phyloP scores from a whole-genome alignment of 257 asterid genomes.

The Ajuga chamaepitys region DNA sequence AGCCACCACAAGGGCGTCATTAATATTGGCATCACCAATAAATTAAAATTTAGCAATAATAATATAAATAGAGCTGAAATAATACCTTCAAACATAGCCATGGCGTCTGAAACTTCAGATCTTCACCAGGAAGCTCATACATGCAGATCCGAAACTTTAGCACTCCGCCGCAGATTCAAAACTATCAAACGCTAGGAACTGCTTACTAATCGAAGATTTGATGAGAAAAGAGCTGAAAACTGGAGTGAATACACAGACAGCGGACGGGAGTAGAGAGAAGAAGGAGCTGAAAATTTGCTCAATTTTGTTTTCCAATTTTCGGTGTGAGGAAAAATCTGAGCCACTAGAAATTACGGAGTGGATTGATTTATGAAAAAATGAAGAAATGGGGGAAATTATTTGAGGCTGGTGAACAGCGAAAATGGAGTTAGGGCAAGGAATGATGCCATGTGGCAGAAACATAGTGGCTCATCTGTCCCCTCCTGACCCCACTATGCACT shows the following conservation, averaged over 20 bases:
- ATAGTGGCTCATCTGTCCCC: conserved; percentile 31
- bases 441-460: conserved; percentile 37
- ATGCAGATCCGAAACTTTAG: conserved; percentile 35
- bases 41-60: background rate
- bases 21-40: conserved; percentile 7
- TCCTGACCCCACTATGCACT: conserved; percentile 50
- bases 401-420: conserved; percentile 53
- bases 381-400: conserved; percentile 24
- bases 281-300: background rate
- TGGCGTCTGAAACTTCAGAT: conserved; percentile 21
- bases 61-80: background rate
- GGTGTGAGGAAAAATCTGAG: conserved; percentile 43
- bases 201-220: background rate
- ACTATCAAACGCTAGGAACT: background rate
- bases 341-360: conserved; percentile 54
- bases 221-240: background rate
- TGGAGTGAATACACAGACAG: background rate
- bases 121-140: conserved; percentile 14
- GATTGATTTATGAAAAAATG: conserved; percentile 13
- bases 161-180: background rate
- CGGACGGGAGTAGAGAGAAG: background rate
- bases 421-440: conserved; percentile 18
- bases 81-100: conserved; percentile 34
- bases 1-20: conserved; percentile 9
- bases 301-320: conserved; percentile 13